These are phyloP conservation scores for Pseudodiploospora longispora DNA, from an alignment of 2,329 filamentous ascomycete genomes.

Conservation along the genomic window DNA sequence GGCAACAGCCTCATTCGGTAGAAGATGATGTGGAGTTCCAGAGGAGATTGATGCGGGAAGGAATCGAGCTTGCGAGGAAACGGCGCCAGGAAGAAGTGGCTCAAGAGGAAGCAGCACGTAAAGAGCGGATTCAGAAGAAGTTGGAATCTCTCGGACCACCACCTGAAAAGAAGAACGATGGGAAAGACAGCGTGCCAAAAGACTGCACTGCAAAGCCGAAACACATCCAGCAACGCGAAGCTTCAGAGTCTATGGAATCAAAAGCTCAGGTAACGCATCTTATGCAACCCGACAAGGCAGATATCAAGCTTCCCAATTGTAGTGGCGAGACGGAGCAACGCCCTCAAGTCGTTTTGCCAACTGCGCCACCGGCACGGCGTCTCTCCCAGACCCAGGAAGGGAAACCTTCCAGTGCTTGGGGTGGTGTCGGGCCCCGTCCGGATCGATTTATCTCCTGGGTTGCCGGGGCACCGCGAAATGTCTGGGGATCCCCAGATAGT, in stretches of 20 bases:
- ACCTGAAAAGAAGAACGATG: slow-evolving; percentile 50
- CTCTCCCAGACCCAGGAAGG: slow-evolving; percentile 25
- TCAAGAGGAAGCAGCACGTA: slow-evolving; percentile 62
- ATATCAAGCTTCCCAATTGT: neutral
- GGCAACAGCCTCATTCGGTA: slow-evolving; percentile 20
- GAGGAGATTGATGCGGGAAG: slow-evolving; percentile 66
- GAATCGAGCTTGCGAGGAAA: slow-evolving; percentile 60
- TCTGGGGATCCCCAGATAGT: slow-evolving; percentile 68
- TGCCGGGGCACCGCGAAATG: slow-evolving; percentile 43
- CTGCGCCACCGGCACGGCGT: slow-evolving; percentile 17
- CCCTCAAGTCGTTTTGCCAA: slow-evolving; percentile 9
- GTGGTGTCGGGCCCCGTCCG: slow-evolving; percentile 28
- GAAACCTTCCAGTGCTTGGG: slow-evolving; percentile 30
- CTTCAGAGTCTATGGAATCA: slow-evolving; percentile 11
- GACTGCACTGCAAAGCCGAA: slow-evolving; percentile 31
- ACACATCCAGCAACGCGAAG: slow-evolving; percentile 27
- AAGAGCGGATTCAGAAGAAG: slow-evolving; percentile 64
- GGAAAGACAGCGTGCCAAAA: slow-evolving; percentile 37
- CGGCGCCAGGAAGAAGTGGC: slow-evolving; percentile 60
- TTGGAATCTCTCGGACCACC: slow-evolving; percentile 61
- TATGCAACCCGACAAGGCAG: neutral
- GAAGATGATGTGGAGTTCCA: slow-evolving; percentile 55
- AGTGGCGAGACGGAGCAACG: neutral
- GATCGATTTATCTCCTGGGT: slow-evolving; percentile 47
- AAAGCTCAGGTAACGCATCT: slow-evolving; percentile 8